phyloP scores from a whole-genome alignment of 73 alveolate species.

The Loxodes magnus region DNA sequence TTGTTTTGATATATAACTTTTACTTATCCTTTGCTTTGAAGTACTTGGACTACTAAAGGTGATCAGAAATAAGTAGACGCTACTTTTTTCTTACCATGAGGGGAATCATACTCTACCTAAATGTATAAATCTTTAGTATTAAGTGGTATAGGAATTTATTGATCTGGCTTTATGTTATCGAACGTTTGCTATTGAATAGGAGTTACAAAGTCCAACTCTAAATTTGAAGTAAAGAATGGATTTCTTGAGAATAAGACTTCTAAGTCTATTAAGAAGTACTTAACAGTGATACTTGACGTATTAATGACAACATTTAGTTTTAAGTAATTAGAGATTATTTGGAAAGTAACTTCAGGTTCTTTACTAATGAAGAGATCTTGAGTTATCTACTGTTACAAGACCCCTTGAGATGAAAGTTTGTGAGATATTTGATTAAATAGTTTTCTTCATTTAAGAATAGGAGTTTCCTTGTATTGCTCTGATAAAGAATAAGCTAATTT shows the following conservation, averaged over 20 bases:
- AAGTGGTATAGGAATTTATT: slow-evolving; percentile 58
- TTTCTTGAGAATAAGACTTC: slow-evolving; percentile 80
- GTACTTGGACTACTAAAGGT: slow-evolving; percentile 32
- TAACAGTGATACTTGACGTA: too few species aligned
- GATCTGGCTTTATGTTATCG: slow-evolving; percentile 5
- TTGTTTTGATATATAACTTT: slow-evolving; percentile 51
- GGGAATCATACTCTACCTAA: slow-evolving; percentile 46
- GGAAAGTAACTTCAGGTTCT: too few species aligned
- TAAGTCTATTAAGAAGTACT: too few species aligned
- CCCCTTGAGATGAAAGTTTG: too few species aligned
- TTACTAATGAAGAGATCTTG: too few species aligned
- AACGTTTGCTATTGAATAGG: slow-evolving; percentile 27
- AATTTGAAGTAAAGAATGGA: slow-evolving; percentile 67
- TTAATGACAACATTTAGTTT: too few species aligned
- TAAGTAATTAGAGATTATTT: too few species aligned
- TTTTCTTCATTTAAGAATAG: slow-evolving; percentile 69
- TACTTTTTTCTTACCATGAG: too few species aligned
- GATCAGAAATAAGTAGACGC: slow-evolving; percentile 66
- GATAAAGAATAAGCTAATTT: slow-evolving; percentile 55
- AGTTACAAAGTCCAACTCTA: slow-evolving; percentile 59
- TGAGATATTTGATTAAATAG: slow-evolving; percentile 65
- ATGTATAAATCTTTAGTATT: slow-evolving; percentile 52
- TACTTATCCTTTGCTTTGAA: slow-evolving; percentile 72
- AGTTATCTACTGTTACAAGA: too few species aligned
- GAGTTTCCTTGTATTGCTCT: slow-evolving; percentile 57